A percentile compares a stretch with the other conserved stretches of the same genome.
Evolutionary conservation across 352 stramenopile species (phyloP).

Genomic region (Globisporangium iwayamae): DNA sequence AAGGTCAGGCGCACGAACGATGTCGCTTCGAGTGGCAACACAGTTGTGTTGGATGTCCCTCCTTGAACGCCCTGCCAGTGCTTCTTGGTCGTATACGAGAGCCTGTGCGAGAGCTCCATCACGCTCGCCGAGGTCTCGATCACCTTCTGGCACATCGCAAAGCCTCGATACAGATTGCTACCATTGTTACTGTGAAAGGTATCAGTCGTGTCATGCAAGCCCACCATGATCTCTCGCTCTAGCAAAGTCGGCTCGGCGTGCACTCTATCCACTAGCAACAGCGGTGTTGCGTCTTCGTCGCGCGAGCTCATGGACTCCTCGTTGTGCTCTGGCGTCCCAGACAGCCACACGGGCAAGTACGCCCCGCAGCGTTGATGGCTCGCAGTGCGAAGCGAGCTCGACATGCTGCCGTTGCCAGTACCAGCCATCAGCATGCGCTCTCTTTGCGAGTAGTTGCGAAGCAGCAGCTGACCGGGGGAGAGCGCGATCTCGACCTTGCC

Average conservation of each 20-base stretch:
- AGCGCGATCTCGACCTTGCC: conserved; percentile 45
- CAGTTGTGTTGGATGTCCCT: background rate
- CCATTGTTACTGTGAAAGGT: conserved; percentile 13
- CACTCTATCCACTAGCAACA: conserved; percentile 52
- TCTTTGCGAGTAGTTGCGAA: conserved; percentile 20
- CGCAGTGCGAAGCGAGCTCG: background rate
- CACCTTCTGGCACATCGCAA: conserved; percentile 35
- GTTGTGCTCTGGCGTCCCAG: conserved; percentile 41
- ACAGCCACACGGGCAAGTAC: conserved; percentile 63
- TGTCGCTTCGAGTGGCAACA: conserved; percentile 27
- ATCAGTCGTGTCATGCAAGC: background rate
- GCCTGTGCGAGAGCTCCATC: conserved; percentile 37
- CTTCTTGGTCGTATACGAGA: conserved; percentile 31
- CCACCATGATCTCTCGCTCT: conserved; percentile 56
- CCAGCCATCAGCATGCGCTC: background rate
- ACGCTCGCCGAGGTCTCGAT: conserved; percentile 31
- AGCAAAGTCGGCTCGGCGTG: conserved; percentile 53
- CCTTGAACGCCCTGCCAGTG: conserved; percentile 11
- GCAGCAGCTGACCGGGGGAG: conserved; percentile 34
- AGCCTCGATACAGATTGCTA: conserved; percentile 22
- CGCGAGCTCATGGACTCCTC: conserved; percentile 61
- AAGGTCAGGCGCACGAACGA: conserved; percentile 74
- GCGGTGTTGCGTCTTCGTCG: conserved; percentile 44
- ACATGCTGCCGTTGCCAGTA: background rate
- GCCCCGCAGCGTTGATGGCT: conserved; percentile 42